These are phyloP conservation scores for Fusarium sp. DNA, from an alignment of 2,329 filamentous ascomycete species.

Conservation along the genomic window DNA sequence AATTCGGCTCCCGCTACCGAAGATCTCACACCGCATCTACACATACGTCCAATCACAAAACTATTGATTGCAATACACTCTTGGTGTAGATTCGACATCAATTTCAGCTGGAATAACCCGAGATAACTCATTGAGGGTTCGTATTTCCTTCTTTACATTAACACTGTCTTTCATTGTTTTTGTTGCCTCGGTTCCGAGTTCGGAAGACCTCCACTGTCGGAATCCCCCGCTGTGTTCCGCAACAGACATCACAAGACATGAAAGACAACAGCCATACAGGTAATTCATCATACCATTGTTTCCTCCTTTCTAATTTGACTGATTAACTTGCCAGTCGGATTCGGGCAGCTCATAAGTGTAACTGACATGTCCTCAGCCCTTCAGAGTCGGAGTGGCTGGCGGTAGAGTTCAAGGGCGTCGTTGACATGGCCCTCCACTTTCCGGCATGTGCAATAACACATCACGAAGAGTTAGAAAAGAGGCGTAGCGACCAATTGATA, in stretches of 20 bases:
- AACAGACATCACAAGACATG: not conserved
- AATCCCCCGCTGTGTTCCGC: not conserved
- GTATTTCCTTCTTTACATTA: not conserved
- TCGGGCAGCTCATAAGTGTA: not conserved
- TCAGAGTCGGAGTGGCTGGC: constrained; percentile 7
- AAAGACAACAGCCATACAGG: not conserved
- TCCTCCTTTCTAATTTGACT: no score
- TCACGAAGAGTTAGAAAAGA: not conserved
- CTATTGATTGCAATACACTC: not conserved
- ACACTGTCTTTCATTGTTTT: not conserved
- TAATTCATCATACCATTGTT: not conserved
- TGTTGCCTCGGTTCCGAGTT: constrained; percentile 2
- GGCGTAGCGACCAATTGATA: not conserved
- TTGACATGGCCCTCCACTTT: constrained; percentile 26
- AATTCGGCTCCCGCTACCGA: constrained; percentile 7
- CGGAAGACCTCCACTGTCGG: not conserved
- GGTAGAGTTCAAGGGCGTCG: not conserved
- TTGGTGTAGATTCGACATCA: not conserved
- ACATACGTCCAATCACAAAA: constrained; percentile 3
- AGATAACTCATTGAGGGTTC: not conserved
- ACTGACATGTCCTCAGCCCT: not conserved
- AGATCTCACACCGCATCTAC: not conserved
- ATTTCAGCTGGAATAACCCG: not conserved
- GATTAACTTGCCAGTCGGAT: no score
- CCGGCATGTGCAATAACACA: not conserved